A percentile compares a stretch with the other conserved stretches of the same genome.
Conservation (phyloP, 148 eudicot genomes). For the Gaultheria prostrata region DNA sequence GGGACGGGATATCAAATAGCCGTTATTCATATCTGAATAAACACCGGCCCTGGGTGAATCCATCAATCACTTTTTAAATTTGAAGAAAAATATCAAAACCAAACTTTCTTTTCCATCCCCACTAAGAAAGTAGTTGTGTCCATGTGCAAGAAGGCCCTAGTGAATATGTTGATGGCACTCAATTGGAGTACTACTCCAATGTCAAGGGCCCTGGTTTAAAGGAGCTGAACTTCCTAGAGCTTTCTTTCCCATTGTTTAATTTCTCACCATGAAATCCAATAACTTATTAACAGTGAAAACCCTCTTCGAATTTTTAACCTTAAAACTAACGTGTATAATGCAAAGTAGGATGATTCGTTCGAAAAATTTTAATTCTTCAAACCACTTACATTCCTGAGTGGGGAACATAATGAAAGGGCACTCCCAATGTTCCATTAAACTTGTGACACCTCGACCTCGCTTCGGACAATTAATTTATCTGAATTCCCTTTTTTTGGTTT, state of each 20-base stretch:
- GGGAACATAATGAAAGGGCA: neutral
- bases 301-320: neutral
- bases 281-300: neutral
- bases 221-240: neutral
- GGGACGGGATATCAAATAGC: neutral
- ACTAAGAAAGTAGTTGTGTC: conserved; percentile 2
- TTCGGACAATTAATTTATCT: neutral
- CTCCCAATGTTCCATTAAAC: neutral
- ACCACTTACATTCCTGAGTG: conserved; percentile 5
- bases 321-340: neutral
- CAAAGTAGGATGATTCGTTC: neutral
- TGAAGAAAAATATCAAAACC: neutral
- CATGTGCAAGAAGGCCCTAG: conserved; percentile 7
- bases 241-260: neutral
- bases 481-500: neutral
- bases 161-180: neutral
- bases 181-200: conserved; percentile 4
- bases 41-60: neutral
- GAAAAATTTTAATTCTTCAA: neutral
- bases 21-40: neutral
- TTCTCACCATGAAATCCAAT: neutral
- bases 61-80: neutral
- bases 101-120: neutral
- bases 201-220: conserved; percentile 19
- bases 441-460: neutral